Percentiles rank a stretch among this genome's conserved stretches.
These are phyloP conservation scores for Hypoxylon fragiforme DNA, from an alignment of 495 filamentous ascomycete species.

Conservation along the genomic window DNA sequence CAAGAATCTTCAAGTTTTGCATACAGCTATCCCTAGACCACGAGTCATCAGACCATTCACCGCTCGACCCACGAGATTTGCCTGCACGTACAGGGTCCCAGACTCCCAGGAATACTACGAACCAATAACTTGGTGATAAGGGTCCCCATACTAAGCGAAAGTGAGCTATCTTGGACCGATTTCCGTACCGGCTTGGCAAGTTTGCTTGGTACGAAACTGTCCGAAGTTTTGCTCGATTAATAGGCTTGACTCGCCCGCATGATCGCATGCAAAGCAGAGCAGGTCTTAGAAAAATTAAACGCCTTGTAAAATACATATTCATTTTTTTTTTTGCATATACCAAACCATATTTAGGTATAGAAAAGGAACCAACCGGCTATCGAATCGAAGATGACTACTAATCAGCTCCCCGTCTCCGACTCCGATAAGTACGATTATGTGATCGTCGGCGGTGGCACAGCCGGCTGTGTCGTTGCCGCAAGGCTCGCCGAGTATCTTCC, in stretches of 20 bases:
- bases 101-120: neutral
- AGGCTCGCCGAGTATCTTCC: slow-evolving; percentile 64
- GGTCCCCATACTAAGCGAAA: slow-evolving; percentile 7
- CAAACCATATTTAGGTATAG: too few species aligned
- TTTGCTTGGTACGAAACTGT: slow-evolving; percentile 4
- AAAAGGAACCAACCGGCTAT: neutral
- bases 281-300: too few species aligned
- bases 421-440: slow-evolving; percentile 78
- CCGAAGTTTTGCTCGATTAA: slow-evolving; percentile 19
- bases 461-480: slow-evolving; percentile 78
- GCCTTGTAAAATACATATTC: too few species aligned
- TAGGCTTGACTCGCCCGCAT: slow-evolving; percentile 17
- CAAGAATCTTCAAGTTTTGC: slow-evolving; percentile 1
- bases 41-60: slow-evolving; percentile 36
- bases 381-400: slow-evolving; percentile 58
- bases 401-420: slow-evolving; percentile 59
- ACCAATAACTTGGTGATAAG: slow-evolving; percentile 17
- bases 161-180: slow-evolving; percentile 13
- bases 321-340: too few species aligned
- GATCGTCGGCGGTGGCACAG: slow-evolving; percentile 81
- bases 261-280: too few species aligned
- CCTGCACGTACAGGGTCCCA: slow-evolving; percentile 19
- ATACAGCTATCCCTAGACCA: slow-evolving; percentile 1
- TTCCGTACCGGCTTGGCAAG: slow-evolving; percentile 28
- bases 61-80: slow-evolving; percentile 9